Evolutionary conservation across 2,329 filamentous ascomycete species (phyloP).

Genomic region (Fusarium tuaranense): DNA sequence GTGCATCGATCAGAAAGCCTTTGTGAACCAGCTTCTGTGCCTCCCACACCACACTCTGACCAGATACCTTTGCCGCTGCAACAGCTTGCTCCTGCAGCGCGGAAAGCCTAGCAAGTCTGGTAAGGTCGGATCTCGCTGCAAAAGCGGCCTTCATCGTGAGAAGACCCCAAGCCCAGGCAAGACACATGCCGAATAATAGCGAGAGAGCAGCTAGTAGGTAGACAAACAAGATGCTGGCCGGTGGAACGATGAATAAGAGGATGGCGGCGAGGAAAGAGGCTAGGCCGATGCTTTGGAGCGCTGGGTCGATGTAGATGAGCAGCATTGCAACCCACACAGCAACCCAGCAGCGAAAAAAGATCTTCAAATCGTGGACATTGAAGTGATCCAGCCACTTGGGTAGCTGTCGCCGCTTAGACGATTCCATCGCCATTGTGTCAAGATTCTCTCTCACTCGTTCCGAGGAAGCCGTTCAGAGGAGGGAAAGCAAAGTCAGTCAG

Average conservation of each 20-base stretch:
- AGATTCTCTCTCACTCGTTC: background rate
- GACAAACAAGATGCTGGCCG: slow-evolving; percentile 58
- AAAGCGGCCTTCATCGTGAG: slow-evolving; percentile 61
- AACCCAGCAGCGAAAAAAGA: slow-evolving; percentile 58
- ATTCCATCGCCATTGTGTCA: slow-evolving; percentile 8
- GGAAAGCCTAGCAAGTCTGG: slow-evolving; percentile 50
- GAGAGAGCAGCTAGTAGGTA: slow-evolving; percentile 57
- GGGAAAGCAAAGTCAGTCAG: background rate
- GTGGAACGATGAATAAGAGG: slow-evolving; percentile 59
- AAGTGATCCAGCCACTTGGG: slow-evolving; percentile 57
- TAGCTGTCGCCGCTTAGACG: slow-evolving; percentile 15
- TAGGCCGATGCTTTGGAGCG: slow-evolving; percentile 54
- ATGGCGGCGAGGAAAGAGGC: slow-evolving; percentile 59
- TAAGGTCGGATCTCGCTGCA: slow-evolving; percentile 54
- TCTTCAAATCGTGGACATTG: slow-evolving; percentile 60
- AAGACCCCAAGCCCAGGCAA: slow-evolving; percentile 63
- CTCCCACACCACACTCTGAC: slow-evolving; percentile 39
- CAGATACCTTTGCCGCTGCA: slow-evolving; percentile 45
- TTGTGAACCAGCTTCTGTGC: slow-evolving; percentile 54
- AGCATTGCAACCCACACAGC: slow-evolving; percentile 60
- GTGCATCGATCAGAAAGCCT: slow-evolving; percentile 61
- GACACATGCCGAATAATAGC: slow-evolving; percentile 58
- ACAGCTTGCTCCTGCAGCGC: slow-evolving; percentile 52
- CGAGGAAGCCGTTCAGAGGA: background rate
- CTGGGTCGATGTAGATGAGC: slow-evolving; percentile 60